Percentiles rank a stretch among this genome's conserved stretches.
These are phyloP conservation scores for Fusarium palustre DNA, from an alignment of 2,329 filamentous ascomycete species.

Conservation along the genomic window DNA sequence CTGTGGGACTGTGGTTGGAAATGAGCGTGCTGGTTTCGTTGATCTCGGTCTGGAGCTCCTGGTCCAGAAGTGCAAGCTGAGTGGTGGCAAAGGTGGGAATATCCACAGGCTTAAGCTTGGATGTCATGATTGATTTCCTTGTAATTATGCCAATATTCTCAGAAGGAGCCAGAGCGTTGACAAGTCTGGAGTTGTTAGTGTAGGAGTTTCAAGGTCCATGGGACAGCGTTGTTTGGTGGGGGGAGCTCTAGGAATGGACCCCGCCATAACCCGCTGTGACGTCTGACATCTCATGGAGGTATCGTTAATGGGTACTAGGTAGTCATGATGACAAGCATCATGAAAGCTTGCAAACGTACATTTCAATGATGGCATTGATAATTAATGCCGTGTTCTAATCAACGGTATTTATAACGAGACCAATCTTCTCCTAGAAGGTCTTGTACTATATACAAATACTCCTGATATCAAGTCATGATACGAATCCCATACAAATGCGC, in stretches of 20 bases:
- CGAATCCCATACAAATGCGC: constrained; percentile 18
- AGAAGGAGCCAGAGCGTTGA: background rate
- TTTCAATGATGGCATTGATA: background rate
- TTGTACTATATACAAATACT: background rate
- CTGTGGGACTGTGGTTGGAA: constrained; percentile 73
- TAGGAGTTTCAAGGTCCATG: constrained; percentile 26
- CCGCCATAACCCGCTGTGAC: constrained; percentile 37
- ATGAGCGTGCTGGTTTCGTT: constrained; percentile 76
- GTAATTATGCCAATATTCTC: background rate
- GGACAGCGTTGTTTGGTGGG: constrained; percentile 26
- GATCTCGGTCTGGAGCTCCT: constrained; percentile 79
- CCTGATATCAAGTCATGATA: constrained; percentile 37
- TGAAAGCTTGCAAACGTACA: background rate
- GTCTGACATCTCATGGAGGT: constrained; percentile 22
- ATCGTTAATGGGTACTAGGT: background rate
- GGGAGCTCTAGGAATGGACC: constrained; percentile 32
- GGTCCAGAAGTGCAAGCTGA: constrained; percentile 77
- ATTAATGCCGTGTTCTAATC: background rate
- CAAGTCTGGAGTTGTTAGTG: constrained; percentile 7
- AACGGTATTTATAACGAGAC: background rate
- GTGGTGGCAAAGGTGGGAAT: constrained; percentile 76
- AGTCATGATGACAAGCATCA: constrained; percentile 21
- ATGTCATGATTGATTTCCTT: constrained; percentile 49
- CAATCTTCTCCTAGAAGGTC: background rate
- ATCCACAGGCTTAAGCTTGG: constrained; percentile 61